These are phyloP conservation scores for Rhodotorula paludigena DNA, from an alignment of 768 basidiomycete genomes.

Conservation along the genomic window DNA sequence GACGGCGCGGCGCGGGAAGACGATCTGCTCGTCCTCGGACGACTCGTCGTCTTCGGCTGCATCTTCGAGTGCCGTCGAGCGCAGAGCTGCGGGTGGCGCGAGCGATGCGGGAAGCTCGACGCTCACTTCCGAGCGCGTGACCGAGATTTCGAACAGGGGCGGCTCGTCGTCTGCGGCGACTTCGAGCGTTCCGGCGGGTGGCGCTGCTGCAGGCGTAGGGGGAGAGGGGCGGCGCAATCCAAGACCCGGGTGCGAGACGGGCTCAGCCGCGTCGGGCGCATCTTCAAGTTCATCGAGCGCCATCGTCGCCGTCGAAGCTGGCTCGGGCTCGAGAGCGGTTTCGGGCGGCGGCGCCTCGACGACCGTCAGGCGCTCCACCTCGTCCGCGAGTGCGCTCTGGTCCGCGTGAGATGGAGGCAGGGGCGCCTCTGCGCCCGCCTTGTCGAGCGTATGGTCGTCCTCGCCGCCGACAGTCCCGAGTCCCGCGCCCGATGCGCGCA, in stretches of 20 bases:
- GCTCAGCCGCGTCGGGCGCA: background rate
- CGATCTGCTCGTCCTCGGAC: constrained; percentile 14
- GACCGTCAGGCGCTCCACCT: constrained; percentile 10
- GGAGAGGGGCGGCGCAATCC: background rate
- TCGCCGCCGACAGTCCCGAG: constrained; percentile 30
- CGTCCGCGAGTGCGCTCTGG: constrained; percentile 11
- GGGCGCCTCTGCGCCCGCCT: constrained; percentile 9
- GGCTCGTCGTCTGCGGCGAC: background rate
- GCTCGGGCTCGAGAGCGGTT: constrained; percentile 11
- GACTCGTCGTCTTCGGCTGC: background rate
- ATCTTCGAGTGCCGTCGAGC: no score
- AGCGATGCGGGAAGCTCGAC: background rate
- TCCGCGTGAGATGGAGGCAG: background rate
- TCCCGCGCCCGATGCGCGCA: constrained; percentile 1
- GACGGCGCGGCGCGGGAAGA: constrained; percentile 10
- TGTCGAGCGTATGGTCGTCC: constrained; percentile 26
- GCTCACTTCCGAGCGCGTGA: background rate
- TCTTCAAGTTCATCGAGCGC: constrained; percentile 24
- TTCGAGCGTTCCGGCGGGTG: background rate
- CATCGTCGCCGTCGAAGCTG: constrained; percentile 12
- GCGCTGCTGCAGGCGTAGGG: background rate
- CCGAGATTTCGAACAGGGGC: constrained; percentile 27
- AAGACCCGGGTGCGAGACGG: constrained; percentile 14
- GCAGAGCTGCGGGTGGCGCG: background rate
- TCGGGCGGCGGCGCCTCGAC: background rate